Percentiles rank a stretch among this genome's conserved stretches.
Evolutionary conservation across 352 stramenopile genomes (phyloP).

Genomic region (Phytophthora chlamydospora): DNA sequence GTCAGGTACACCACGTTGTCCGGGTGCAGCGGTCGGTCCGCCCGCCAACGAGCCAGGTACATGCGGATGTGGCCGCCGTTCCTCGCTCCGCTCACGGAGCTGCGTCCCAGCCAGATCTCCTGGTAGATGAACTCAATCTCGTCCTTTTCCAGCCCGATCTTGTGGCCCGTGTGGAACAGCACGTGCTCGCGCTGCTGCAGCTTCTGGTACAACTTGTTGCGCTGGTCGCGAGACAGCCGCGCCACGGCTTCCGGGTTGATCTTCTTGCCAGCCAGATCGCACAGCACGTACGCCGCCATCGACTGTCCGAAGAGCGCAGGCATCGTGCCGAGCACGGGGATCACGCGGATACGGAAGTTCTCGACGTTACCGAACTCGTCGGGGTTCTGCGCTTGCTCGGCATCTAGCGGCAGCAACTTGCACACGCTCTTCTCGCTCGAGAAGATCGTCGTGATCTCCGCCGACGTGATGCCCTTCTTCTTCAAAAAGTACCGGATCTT

Average conservation of each 20-base stretch:
- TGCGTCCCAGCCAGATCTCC: constrained; percentile 84
- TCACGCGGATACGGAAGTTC: constrained; percentile 96
- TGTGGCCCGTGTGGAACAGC: constrained; percentile 58
- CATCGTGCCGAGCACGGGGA: constrained; percentile 94
- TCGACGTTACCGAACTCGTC: constrained; percentile 96
- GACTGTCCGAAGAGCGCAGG: constrained; percentile 98
- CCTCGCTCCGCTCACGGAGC: constrained; percentile 66
- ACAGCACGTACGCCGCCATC: constrained; percentile 95
- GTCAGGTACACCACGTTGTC: constrained; percentile 91
- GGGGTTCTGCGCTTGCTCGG: constrained; percentile 89
- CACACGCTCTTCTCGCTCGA: constrained; percentile 96
- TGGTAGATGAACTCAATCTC: constrained; percentile 91
- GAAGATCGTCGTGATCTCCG: constrained; percentile 89
- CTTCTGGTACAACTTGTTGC: constrained; percentile 88
- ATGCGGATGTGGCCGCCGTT: constrained; percentile 81
- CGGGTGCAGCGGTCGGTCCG: constrained; percentile 62
- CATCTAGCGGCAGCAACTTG: constrained; percentile 95
- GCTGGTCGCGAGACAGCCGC: constrained; percentile 80
- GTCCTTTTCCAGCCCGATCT: constrained; percentile 81
- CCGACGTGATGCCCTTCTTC: constrained; percentile 73
- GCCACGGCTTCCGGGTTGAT: constrained; percentile 80
- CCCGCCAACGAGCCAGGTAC: constrained; percentile 87
- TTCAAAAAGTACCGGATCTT: constrained; percentile 96
- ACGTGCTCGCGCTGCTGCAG: constrained; percentile 78
- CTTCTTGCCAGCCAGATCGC: constrained; percentile 91